These are phyloP conservation scores for Aurantiochytrium sp. DNA, from an alignment of 108 stramenopile genomes.

Conservation along the genomic window DNA sequence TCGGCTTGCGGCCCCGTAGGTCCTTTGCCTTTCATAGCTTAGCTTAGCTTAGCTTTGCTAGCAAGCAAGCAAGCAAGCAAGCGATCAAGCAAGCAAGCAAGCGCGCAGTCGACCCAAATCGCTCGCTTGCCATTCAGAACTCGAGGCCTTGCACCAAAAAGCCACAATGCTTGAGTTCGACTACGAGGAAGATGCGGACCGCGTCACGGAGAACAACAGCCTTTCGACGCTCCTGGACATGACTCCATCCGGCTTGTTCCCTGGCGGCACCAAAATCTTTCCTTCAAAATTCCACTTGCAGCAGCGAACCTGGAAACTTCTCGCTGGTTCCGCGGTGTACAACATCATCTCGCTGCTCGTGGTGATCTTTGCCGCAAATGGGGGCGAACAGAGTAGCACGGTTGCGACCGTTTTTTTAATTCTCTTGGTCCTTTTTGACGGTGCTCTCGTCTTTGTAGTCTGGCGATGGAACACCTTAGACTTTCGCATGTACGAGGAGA, in stretches of 20 bases:
- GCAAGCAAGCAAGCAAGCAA: too few relatives aligned
- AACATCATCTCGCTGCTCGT: neutral
- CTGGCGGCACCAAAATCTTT: neutral
- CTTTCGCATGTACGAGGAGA: neutral
- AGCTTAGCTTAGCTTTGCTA: too few relatives aligned
- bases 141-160: neutral
- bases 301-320: neutral
- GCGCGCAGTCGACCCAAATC: too few relatives aligned
- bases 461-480: neutral
- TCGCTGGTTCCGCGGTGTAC: neutral
- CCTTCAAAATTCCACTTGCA: neutral
- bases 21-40: too few relatives aligned
- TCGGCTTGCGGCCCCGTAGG: too few relatives aligned
- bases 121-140: too few relatives aligned
- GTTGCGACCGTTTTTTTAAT: neutral
- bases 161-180: neutral
- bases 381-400: neutral
- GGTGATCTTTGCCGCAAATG: neutral
- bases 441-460: neutral
- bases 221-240: neutral
- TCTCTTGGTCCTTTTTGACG: neutral
- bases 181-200: neutral
- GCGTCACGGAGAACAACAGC: neutral
- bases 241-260: neutral
- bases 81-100: too few relatives aligned